Base-by-base conservation (phyloP, 116 monocot species). In the Cymodocea nodosa region DNA sequence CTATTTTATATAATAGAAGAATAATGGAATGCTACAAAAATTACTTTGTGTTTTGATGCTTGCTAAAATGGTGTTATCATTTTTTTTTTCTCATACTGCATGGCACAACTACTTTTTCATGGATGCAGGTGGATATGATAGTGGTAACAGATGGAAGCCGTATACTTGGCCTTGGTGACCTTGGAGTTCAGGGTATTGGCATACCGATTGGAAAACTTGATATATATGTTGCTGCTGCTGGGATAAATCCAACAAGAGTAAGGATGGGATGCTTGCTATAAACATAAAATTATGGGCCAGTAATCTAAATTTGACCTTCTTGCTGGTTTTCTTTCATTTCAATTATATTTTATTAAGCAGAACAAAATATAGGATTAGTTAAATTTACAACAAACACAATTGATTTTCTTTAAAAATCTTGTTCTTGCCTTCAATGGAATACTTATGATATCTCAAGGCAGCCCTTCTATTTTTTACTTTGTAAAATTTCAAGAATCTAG, bases 201-300 rank as follows among this genome's bases (percentile, higher is more conserved):
- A 98, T 98, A 76, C 98, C 98, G 4, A 98, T 98, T 70, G 98
- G 98, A 62, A 98, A 98, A 72, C 98, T 98, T 65, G 98, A 98
- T 69, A 84, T 98, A 74, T 98, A 98, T 80, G 98, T 98, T 75
- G 98, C 98, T 59, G 98, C 98, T 77, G 98, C 98, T 71, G 98
- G 98, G 23, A 98, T 98, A 51, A 98, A 98, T 86, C 92, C 98
- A 67, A 89, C 86, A 79, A 89, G 77, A 73, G 98, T 98, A 86
- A 70, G 85, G 63, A 37, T 17, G 35, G 19, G 18, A n/a, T 16
- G 14, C 17, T 37, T 62, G n/a, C n/a, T 61, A 3, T n/a, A 16
- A 62, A 36, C 35, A 62, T 39, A 9, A 40, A 15, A 62, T 40
- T 1, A 37, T 3, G 40, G 62, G 6, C 35, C 18, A 36, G 62